Conservation (phyloP, 345 rosid species). For the Eucalyptus pumila region DNA sequence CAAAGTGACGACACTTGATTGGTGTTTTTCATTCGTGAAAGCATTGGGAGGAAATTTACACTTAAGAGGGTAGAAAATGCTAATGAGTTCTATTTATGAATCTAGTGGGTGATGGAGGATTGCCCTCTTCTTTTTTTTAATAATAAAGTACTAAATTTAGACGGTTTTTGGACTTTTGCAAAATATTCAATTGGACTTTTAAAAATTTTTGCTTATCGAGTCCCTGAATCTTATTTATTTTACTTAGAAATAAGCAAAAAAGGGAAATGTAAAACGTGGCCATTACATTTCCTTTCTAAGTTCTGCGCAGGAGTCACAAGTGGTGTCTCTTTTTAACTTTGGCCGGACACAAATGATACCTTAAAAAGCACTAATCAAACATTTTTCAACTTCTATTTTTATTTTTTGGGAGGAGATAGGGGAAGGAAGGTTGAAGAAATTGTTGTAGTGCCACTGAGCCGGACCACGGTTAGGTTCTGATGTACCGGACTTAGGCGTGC, state of each 20-base stretch:
- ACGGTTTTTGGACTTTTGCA: background rate
- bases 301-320: background rate
- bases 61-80: background rate
- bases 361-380: background rate
- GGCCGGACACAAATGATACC: background rate
- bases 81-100: background rate
- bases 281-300: background rate
- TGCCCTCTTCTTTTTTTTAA: background rate
- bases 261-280: background rate
- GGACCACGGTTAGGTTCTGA: background rate
- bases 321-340: rapidly evolving
- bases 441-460: background rate
- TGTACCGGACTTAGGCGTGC: background rate
- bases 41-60: background rate
- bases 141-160: background rate
- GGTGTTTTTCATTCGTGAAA: background rate
- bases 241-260: background rate
- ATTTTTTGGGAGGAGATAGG: background rate
- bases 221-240: background rate
- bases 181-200: background rate
- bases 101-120: background rate
- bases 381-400: background rate
- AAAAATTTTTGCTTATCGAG: background rate
- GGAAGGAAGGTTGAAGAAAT: background rate
- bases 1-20: background rate